Conservation (phyloP, 2,329 filamentous ascomycete genomes). For the Fusarium sp. region DNA sequence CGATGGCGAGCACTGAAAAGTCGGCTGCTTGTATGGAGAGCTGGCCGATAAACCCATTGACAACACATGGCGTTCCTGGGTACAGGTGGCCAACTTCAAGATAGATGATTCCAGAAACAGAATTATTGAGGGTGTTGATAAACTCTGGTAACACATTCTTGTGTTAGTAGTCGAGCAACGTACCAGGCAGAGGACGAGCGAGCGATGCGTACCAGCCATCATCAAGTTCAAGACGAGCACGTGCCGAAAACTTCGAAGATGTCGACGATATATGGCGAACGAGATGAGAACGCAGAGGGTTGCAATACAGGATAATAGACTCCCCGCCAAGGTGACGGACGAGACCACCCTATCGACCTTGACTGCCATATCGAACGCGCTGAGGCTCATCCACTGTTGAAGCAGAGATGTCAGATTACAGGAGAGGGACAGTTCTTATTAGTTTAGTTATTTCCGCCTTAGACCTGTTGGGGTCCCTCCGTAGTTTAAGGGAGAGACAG, state of each 20-base stretch:
- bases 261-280: constrained; percentile 37
- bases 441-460: constrained; percentile 3
- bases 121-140: constrained; percentile 41
- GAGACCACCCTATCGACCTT: constrained; percentile 36
- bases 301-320: constrained; percentile 35
- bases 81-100: constrained; percentile 18
- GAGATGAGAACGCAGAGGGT: constrained; percentile 39
- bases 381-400: constrained; percentile 1
- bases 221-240: constrained; percentile 40
- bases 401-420: background rate
- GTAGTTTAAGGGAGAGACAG: constrained; percentile 16
- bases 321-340: constrained; percentile 41
- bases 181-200: background rate
- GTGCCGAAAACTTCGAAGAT: constrained; percentile 41
- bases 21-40: constrained; percentile 42
- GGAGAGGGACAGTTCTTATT: background rate
- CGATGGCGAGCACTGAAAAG: constrained; percentile 43
- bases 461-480: constrained; percentile 4
- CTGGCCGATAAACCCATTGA: constrained; percentile 39
- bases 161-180: background rate
- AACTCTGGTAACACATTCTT: constrained; percentile 24
- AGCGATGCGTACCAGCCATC: constrained; percentile 32
- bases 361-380: constrained; percentile 19
- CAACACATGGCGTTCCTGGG: constrained; percentile 24
- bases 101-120: constrained; percentile 39